Conservation (phyloP, 2,329 filamentous ascomycete species). For the Hymenoscyphus scutula region DNA sequence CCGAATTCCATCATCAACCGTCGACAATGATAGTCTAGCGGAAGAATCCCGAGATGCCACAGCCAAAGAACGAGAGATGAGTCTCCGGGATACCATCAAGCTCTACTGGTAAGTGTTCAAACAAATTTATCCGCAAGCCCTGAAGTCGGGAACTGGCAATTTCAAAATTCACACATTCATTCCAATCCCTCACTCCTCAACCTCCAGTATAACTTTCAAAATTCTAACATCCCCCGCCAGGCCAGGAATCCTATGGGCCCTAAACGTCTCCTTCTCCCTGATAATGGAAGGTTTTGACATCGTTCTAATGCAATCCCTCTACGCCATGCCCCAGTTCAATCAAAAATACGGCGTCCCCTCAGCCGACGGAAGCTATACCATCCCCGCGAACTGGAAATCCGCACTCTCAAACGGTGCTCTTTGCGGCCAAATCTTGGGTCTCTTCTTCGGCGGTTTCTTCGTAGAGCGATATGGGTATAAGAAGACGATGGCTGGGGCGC, state of each 20-base stretch:
- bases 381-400: slow-evolving; percentile 36
- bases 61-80: slow-evolving; percentile 23
- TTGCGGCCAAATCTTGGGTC: slow-evolving; percentile 42
- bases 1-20: not conserved
- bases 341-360: slow-evolving; percentile 37
- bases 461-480: slow-evolving; percentile 44
- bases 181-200: not conserved
- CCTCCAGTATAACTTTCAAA: not conserved
- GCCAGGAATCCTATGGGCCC: not conserved
- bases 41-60: slow-evolving; percentile 22
- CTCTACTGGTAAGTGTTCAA: slow-evolving; percentile 23
- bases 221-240: not conserved
- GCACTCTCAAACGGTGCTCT: slow-evolving; percentile 33
- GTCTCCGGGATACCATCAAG: slow-evolving; percentile 19
- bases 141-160: not conserved
- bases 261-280: not conserved
- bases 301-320: slow-evolving; percentile 39
- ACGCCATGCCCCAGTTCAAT: slow-evolving; percentile 35
- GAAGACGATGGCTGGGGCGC: slow-evolving; percentile 45
- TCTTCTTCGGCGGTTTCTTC: slow-evolving; percentile 46
- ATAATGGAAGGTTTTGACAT: slow-evolving; percentile 44
- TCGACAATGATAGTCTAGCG: not conserved
- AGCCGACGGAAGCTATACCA: slow-evolving; percentile 31
- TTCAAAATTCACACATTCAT: not conserved
- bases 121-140: not conserved